Conservation (phyloP, 768 basidiomycete genomes). For the Xerocomellus dryophilus region DNA sequence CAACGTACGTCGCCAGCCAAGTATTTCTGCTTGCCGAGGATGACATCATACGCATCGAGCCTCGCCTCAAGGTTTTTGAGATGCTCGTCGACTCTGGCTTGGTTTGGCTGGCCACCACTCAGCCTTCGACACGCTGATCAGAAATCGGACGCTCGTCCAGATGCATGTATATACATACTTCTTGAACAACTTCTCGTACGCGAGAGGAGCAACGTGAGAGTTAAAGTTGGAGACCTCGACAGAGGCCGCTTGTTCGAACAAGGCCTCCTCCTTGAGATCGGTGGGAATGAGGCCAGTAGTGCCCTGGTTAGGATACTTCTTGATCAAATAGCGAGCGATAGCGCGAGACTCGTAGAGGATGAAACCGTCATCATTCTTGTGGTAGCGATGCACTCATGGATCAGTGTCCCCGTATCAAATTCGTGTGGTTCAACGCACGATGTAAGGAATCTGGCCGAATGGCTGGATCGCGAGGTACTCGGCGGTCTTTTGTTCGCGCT, state of each 20-base stretch:
- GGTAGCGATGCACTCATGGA: background rate
- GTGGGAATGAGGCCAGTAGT: constrained; percentile 46
- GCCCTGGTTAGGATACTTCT: constrained; percentile 52
- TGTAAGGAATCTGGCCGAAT: constrained; percentile 50
- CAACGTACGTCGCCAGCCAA: constrained; percentile 52
- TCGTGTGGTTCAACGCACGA: constrained; percentile 24
- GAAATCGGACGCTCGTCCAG: background rate
- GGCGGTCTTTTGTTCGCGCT: constrained; percentile 45
- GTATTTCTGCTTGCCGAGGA: constrained; percentile 54
- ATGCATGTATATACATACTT: constrained; percentile 31
- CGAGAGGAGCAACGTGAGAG: constrained; percentile 35
- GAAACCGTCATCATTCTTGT: constrained; percentile 59
- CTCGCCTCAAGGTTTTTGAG: constrained; percentile 28
- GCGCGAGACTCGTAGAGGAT: constrained; percentile 61
- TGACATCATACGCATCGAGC: constrained; percentile 51
- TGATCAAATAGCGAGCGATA: constrained; percentile 55
- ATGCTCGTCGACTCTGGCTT: constrained; percentile 14
- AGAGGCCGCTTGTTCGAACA: constrained; percentile 36
- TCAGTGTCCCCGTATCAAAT: background rate
- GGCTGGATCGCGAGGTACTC: constrained; percentile 52
- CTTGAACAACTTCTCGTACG: constrained; percentile 52
- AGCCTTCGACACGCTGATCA: constrained; percentile 6
- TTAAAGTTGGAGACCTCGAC: constrained; percentile 56
- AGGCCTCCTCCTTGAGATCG: constrained; percentile 32
- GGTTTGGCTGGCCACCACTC: constrained; percentile 24